Conservation (phyloP, 164 flowering plant species). For the Taxillus chinensis region DNA sequence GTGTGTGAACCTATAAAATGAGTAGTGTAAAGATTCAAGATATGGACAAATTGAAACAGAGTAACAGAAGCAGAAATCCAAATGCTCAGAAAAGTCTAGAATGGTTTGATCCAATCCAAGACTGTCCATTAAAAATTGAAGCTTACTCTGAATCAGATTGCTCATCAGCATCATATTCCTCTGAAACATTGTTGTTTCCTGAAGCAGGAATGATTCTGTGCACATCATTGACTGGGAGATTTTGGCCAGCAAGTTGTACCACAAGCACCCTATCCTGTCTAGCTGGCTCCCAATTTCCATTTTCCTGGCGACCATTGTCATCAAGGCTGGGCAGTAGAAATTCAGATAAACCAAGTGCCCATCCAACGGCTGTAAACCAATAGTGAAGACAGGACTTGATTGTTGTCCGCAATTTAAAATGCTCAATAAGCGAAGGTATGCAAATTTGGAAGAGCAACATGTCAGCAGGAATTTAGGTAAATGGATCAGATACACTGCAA, state of each 20-base stretch:
- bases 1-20: no score
- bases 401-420: slow-evolving; percentile 77
- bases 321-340: slow-evolving; percentile 80
- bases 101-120: no score
- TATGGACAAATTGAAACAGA: no score
- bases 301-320: slow-evolving; percentile 63
- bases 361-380: slow-evolving; percentile 90
- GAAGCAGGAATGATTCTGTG: slow-evolving; percentile 27
- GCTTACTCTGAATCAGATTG: slow-evolving; percentile 84
- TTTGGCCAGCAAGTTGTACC: slow-evolving; percentile 42
- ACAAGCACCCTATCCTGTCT: slow-evolving; percentile 56
- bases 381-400: slow-evolving; percentile 77
- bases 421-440: slow-evolving; percentile 92
- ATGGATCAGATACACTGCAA: slow-evolving; percentile 93
- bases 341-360: slow-evolving; percentile 90
- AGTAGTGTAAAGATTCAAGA: no score
- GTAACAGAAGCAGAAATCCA: no score
- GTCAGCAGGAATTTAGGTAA: slow-evolving; percentile 97
- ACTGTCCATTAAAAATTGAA: not conserved
- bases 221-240: slow-evolving; percentile 37
- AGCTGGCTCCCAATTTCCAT: slow-evolving; percentile 54
- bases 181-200: slow-evolving; percentile 32
- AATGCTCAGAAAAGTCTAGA: no score
- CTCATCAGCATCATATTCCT: slow-evolving; percentile 66
- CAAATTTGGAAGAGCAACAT: slow-evolving; percentile 97